Base-by-base conservation (phyloP, 306 rosid genomes). In the Glycyrrhiza uralensis region DNA sequence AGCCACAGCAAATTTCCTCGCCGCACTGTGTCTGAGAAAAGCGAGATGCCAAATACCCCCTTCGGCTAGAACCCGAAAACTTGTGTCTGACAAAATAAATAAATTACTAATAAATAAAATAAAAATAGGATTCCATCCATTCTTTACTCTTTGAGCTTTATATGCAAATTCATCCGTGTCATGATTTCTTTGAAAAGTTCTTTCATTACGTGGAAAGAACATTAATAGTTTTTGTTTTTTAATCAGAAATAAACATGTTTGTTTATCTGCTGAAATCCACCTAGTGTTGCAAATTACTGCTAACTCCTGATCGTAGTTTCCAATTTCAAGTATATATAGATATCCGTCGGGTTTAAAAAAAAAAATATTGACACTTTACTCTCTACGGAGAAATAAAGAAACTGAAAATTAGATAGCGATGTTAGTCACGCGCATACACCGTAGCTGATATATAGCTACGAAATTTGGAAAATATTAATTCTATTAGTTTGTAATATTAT, bases 111-210 rank as follows among this genome's bases (percentile, higher is more conserved):
- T 15, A 59, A 59, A 59, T 17, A 18, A 38, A 28, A 47, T n/a
- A 15, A 59, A 63, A 79, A 66, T 32, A 28, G 49, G 78, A 49
- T 55, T 58, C 66, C 47, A 17, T 39, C 57, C n/a, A n/a, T 12
- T 77, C 71, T 78, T 78, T 74, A 55, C 64, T 39, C 80, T 47
- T 69, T 32, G 66, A 70, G 68, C 75, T n/a, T 74, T 41, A 45
- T 39, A 73, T 41, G 32, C 23, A 51, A 32, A 71, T 78, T 78
- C 75, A 54, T 55, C 60, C 78, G 32, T 68, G 29, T 46, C 67
- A 74, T 78, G 29, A 62, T 74, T 71, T 47, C 72, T 74, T 74
- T 74, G 78, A 78, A 78, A 82, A 78, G 83, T 74, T 79, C 61
- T 26, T 1, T 4, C 29, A 26, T 26, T 26, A n/a, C n/a, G n/a